Conservation (phyloP, 305 asterid species). For the Solanum hybrid region DNA sequence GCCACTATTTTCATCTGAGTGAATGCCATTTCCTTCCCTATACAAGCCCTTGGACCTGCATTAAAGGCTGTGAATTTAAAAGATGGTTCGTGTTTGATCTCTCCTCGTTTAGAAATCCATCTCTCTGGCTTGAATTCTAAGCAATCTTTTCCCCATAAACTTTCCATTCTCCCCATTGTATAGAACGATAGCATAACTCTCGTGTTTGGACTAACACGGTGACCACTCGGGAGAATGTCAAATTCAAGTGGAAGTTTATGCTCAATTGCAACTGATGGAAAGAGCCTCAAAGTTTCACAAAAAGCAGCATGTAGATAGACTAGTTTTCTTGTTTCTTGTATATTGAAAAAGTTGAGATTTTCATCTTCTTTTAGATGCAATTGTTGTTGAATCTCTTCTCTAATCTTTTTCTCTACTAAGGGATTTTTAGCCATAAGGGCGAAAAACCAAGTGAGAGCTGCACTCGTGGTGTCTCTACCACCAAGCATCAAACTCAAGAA, state of each 20-base stretch:
- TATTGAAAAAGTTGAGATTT: neutral
- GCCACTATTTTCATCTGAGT: neutral
- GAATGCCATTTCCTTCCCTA: neutral
- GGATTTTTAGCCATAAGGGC: conserved; percentile 12
- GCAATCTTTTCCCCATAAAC: conserved; percentile 1
- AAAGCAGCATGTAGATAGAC: conserved; percentile 3
- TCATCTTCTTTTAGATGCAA: neutral
- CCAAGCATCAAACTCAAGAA: conserved; percentile 16
- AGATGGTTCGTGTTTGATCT: neutral
- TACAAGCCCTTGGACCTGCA: neutral
- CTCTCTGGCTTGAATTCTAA: conserved; percentile 9
- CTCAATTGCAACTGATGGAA: conserved; percentile 4
- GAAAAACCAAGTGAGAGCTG: conserved; percentile 25
- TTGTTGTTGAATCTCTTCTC: conserved; percentile 8
- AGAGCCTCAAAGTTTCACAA: conserved; percentile 2
- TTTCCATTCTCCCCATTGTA: conserved; percentile 1
- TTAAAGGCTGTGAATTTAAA: neutral
- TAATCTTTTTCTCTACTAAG: neutral
- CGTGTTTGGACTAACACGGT: neutral
- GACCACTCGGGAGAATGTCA: conserved; percentile 4
- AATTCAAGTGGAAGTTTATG: neutral
- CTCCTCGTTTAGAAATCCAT: neutral
- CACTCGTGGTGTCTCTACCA: conserved; percentile 17
- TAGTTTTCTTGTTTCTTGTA: neutral
- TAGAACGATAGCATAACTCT: neutral